Base-by-base conservation (phyloP, 2,329 filamentous ascomycete species). In the Fusarium sp. region DNA sequence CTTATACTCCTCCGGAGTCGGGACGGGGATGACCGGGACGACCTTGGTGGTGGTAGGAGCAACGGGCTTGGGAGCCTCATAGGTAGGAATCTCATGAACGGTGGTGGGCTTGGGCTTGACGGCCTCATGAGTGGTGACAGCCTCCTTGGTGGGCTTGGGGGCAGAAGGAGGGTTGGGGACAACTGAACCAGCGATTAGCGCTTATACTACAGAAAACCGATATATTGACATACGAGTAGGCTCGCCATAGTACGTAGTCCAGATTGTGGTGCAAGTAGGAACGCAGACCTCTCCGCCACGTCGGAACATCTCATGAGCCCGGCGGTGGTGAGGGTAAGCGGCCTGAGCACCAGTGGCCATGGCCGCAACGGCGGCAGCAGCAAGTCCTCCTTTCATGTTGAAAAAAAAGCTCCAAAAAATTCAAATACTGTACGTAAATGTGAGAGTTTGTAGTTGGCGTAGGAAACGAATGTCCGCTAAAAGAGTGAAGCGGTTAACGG, bases 401-500 rank as follows among this genome's bases (percentile, higher is more conserved):
- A 81, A 78, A 38, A 20, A 51, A 63, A 78, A 73, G 77, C 77
- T 74, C 82, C 78, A 77, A 68, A 68, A 61, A 61, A 54, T 49
- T 62, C 39, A 68, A 55, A 49, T 59, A 45, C 35, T 36, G 24
- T 65, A 63, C 57, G 41, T 47, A 57, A 66, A 66, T 56, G 80
- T 60, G 33, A 60, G 70, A 63, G 61, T 59, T 63, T 69, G 42
- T 71, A 74, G 71, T 79, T 73, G 76, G 58, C 59, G 51, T 74
- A 67, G 71, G 71, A 80, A 92, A 93, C 85, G 91, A 93, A 87
- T 91, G 92, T 90, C 93, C 93, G 93, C 93, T 95, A 86, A 95
- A 94, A 83, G 93, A 94, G 91, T 94, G 92, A 94, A 94, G 92
- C 92, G 91, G 91, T 92, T 77, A 80, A 84, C 87, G 81, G 78